Percentiles rank a stretch among this genome's conserved stretches.
Evolutionary conservation across 148 eudicot genomes (phyloP).

Genomic region (Camellia lanceoleosa): DNA sequence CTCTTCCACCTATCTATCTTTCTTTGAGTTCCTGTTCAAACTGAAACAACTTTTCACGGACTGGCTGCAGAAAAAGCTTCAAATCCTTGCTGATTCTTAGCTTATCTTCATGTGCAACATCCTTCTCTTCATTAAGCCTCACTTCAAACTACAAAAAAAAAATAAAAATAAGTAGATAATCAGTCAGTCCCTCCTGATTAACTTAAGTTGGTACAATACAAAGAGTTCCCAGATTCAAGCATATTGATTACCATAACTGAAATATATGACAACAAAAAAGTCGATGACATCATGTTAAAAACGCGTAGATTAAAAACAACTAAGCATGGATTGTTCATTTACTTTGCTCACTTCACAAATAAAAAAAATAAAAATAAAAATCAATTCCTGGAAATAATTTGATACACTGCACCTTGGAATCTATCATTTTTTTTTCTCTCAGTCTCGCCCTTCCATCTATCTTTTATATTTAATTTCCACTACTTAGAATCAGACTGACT

Average conservation of each 20-base stretch:
- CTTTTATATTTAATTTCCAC: not conserved
- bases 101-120: conserved; percentile 55
- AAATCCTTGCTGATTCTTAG: conserved; percentile 56
- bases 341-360: not conserved
- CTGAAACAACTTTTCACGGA: conserved; percentile 58
- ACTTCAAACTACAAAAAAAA: conserved; percentile 50
- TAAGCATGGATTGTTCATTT: not conserved
- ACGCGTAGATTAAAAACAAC: not conserved
- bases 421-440: not conserved
- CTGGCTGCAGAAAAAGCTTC: conserved; percentile 68
- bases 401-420: not conserved
- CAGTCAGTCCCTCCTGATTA: not conserved
- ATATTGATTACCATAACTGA: not conserved
- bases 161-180: not conserved
- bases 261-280: not conserved
- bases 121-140: conserved; percentile 65
- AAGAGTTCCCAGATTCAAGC: not conserved
- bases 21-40: conserved; percentile 87
- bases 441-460: not conserved
- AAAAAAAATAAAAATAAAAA: too few species aligned
- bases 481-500: not conserved
- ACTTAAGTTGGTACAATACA: not conserved
- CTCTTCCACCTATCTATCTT: conserved; percentile 62
- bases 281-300: not conserved
- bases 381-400: too few species aligned